Conservation (phyloP, 345 rosid genomes). For the Camelina neglecta region DNA sequence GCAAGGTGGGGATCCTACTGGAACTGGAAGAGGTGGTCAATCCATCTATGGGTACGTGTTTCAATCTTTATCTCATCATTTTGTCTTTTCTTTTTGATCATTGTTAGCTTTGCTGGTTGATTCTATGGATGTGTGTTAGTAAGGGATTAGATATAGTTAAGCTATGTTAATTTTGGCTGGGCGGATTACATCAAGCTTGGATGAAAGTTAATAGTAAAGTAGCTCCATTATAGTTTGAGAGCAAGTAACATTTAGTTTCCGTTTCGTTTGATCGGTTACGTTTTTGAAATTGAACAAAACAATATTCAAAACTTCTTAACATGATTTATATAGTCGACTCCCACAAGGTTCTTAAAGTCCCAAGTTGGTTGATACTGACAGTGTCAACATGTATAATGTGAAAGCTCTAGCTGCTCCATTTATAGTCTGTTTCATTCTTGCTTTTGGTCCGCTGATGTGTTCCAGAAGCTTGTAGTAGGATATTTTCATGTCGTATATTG, state of each 20-base stretch:
- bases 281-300: not conserved
- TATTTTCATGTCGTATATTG: not conserved
- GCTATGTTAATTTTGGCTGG: not conserved
- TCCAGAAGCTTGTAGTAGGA: not conserved
- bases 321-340: not conserved
- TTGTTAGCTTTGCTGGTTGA: not conserved
- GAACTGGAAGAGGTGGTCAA: conserved; percentile 94
- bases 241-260: not conserved
- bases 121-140: conserved; percentile 13
- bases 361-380: not conserved
- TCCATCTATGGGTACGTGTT: conserved; percentile 82
- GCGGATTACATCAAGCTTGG: not conserved
- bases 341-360: not conserved
- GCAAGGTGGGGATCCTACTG: conserved; percentile 99
- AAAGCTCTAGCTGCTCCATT: not conserved
- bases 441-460: conserved; percentile 7
- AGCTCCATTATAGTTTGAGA: too few relatives aligned
- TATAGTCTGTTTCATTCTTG: conserved; percentile 9
- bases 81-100: not conserved
- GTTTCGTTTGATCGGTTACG: not conserved
- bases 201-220: too few relatives aligned
- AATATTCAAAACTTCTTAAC: not conserved
- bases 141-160: not conserved
- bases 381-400: too few relatives aligned
- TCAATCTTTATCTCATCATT: not conserved